phyloP scores from a whole-genome alignment of 2,329 filamentous ascomycete genomes.

The Talaromyces funiculosus region DNA sequence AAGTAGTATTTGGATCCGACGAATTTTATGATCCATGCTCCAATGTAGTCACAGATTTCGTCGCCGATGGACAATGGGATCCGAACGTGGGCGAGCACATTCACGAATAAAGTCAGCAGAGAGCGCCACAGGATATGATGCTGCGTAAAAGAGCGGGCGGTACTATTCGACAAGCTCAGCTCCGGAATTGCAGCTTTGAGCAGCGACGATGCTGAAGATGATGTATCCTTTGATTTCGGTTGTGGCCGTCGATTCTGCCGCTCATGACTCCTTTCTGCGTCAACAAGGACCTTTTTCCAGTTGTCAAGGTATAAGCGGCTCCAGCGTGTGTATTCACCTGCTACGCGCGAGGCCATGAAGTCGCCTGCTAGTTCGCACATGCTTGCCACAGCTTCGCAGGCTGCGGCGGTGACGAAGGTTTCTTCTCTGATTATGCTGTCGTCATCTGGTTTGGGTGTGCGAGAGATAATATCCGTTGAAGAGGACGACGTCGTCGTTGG shows the following conservation, averaged over 20 bases:
- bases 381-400: slow-evolving; percentile 61
- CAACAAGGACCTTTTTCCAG: slow-evolving; percentile 34
- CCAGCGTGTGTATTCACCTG: slow-evolving; percentile 56
- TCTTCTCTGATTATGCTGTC: slow-evolving; percentile 31
- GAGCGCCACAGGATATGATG: slow-evolving; percentile 37
- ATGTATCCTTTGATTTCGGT: neutral
- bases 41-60: slow-evolving; percentile 36
- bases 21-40: slow-evolving; percentile 31
- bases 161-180: slow-evolving; percentile 19
- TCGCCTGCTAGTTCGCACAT: slow-evolving; percentile 70
- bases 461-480: slow-evolving; percentile 49
- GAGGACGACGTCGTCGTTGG: neutral
- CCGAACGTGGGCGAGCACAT: slow-evolving; percentile 34
- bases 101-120: slow-evolving; percentile 33
- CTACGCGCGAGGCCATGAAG: slow-evolving; percentile 72
- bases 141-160: slow-evolving; percentile 31
- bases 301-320: slow-evolving; percentile 35
- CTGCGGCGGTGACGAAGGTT: slow-evolving; percentile 56
- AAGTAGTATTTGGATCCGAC: slow-evolving; percentile 29
- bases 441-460: slow-evolving; percentile 39
- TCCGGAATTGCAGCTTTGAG: neutral
- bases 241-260: slow-evolving; percentile 19
- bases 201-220: neutral
- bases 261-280: slow-evolving; percentile 32
- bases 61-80: slow-evolving; percentile 37